A percentile compares a stretch with the other conserved stretches of the same genome.
These are phyloP conservation scores for Globisporangium abappressorium DNA, from an alignment of 352 stramenopile genomes.

Conservation along the genomic window DNA sequence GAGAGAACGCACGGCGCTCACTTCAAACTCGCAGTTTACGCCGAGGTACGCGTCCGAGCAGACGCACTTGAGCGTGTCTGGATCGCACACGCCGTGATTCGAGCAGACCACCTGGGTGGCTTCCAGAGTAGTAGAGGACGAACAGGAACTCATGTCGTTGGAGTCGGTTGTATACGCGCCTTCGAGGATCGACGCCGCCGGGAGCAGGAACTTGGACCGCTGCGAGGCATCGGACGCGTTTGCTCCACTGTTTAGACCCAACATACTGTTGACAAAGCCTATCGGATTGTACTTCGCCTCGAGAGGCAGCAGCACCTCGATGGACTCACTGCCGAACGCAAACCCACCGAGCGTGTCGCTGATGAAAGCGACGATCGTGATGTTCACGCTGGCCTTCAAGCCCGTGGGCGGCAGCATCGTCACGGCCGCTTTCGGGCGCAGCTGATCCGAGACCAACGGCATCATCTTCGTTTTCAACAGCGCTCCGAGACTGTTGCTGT, in stretches of 20 bases:
- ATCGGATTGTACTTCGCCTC: constrained; percentile 33
- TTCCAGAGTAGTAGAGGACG: not conserved
- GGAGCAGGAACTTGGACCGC: constrained; percentile 35
- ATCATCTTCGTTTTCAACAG: constrained; percentile 29
- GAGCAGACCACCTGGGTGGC: constrained; percentile 22
- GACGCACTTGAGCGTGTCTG: constrained; percentile 23
- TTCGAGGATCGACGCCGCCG: constrained; percentile 45
- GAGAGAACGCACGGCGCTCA: constrained; percentile 30
- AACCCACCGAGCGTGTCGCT: constrained; percentile 39
- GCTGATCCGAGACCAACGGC: constrained; percentile 40
- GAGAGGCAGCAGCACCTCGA: constrained; percentile 40
- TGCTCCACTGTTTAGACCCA: constrained; percentile 15
- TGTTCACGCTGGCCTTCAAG: constrained; percentile 24
- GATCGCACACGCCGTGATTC: constrained; percentile 31
- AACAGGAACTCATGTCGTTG: not conserved
- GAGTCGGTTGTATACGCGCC: constrained; percentile 22
- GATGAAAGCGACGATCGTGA: constrained; percentile 61
- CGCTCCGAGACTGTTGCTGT: constrained; percentile 22
- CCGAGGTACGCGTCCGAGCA: constrained; percentile 47
- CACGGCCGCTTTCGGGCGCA: constrained; percentile 25
- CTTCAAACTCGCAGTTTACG: constrained; percentile 32
- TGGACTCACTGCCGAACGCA: constrained; percentile 30
- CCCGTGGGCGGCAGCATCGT: constrained; percentile 44
- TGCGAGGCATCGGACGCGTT: constrained; percentile 21
- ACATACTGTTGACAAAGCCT: constrained; percentile 34